Percentiles rank a stretch among this genome's conserved stretches.
Evolutionary conservation across 1,284 basidiomycete species (phyloP).

Genomic region (Heterobasidion occidentale): DNA sequence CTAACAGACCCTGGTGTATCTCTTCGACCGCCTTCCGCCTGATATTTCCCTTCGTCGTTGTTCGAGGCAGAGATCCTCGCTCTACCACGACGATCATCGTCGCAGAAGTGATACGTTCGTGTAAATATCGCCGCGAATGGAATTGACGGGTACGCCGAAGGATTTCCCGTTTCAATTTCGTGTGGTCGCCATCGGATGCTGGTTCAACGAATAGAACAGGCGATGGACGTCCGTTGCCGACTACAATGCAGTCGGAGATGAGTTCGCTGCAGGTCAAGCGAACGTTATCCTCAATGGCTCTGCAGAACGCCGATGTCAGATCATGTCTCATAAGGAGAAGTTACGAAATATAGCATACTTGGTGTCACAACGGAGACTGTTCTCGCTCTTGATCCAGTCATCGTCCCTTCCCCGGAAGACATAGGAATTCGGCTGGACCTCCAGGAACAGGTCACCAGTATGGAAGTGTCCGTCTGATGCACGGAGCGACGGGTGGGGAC

Average conservation of each 20-base stretch:
- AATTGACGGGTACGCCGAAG: conserved; percentile 58
- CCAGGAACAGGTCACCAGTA: conserved; percentile 67
- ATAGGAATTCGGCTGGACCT: conserved; percentile 45
- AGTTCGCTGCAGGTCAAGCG: conserved; percentile 44
- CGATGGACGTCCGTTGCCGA: conserved; percentile 56
- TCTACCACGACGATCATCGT: conserved; percentile 52
- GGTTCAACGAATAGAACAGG: conserved; percentile 63
- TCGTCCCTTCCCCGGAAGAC: conserved; percentile 62
- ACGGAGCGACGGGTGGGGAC: conserved; percentile 53
- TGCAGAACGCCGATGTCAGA: conserved; percentile 17
- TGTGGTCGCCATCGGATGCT: conserved; percentile 33
- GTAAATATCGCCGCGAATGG: conserved; percentile 56
- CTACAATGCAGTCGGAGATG: conserved; percentile 55
- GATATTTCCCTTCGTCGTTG: conserved; percentile 64
- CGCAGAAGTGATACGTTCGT: conserved; percentile 52
- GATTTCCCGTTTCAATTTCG: conserved; percentile 53
- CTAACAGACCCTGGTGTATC: conserved; percentile 40
- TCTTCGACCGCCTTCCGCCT: conserved; percentile 58
- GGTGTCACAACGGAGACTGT: conserved; percentile 64
- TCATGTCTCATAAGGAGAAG: not conserved
- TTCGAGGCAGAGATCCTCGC: conserved; percentile 48
- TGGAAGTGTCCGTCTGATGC: conserved; percentile 58
- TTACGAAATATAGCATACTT: conserved; percentile 31
- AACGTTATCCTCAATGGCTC: conserved; percentile 65
- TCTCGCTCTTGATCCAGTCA: conserved; percentile 75